Conservation (phyloP, 2,329 filamentous ascomycete genomes). For the Akanthomyces uredinophilus region DNA sequence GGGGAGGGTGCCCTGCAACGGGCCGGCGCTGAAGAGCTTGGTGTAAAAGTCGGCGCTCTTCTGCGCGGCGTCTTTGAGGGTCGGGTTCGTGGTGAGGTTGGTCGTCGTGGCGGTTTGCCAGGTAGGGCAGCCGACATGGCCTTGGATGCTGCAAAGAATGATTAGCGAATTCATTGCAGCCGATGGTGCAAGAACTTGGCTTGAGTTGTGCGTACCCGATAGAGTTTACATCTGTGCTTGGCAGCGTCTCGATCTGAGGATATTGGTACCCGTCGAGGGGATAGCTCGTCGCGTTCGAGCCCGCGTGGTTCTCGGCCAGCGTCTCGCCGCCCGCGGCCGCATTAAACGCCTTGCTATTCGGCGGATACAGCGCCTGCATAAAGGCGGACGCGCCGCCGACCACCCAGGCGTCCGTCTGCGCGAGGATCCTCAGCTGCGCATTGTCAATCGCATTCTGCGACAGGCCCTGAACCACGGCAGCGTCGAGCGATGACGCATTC, state of each 20-base stretch:
- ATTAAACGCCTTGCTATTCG: conserved; percentile 40
- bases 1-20: conserved; percentile 35
- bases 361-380: conserved; percentile 80
- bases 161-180: conserved; percentile 5
- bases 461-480: conserved; percentile 39
- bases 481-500: conserved; percentile 24
- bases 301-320: conserved; percentile 37
- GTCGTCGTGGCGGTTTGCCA: conserved; percentile 30
- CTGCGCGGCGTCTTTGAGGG: conserved; percentile 23
- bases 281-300: conserved; percentile 43
- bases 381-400: conserved; percentile 70
- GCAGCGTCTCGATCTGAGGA: conserved; percentile 57
- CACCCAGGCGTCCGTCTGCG: conserved; percentile 42
- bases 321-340: conserved; percentile 25
- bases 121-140: conserved; percentile 32
- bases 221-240: conserved; percentile 38
- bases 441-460: conserved; percentile 43
- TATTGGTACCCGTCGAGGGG: conserved; percentile 79
- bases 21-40: conserved; percentile 32
- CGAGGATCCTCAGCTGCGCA: conserved; percentile 38
- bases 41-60: conserved; percentile 38
- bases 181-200: too few relatives aligned
- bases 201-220: conserved; percentile 36
- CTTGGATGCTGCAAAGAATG: conserved; percentile 29
- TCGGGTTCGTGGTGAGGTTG: conserved; percentile 23